Evolutionary conservation across 345 rosid species (phyloP), one percentile per base, ranked within the genome.

Genomic region (Kandelia obovata): DNA sequence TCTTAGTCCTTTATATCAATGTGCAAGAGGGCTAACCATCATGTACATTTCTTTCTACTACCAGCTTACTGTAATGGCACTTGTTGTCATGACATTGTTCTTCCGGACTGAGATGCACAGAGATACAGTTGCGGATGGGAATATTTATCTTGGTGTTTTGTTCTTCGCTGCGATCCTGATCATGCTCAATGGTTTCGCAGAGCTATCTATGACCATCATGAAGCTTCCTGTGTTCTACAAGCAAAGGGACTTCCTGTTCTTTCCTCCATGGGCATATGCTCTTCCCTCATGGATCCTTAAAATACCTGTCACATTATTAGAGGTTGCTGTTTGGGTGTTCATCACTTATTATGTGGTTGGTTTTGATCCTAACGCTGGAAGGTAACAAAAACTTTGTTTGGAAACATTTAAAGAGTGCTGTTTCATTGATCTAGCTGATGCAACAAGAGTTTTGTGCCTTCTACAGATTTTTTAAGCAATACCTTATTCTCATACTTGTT

Each of bases 211-310:
- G 92, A 86, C 93, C 56, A 83, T 93, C 55, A 82, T 77, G 53
- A 91, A 83, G 74, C 98, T 93, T 81, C 92, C 96, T 6, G 86
- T 90, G 66, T 92, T 92, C 64, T 92, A 83, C 88, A 92, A 90
- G 78, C 95, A 90, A 78, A 80, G 96, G 75, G 96, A 87, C 68
- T 82, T 83, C 16, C 80, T 75, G 37, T 92, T 90, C 84, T 90
- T 72, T 75, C 96, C 98, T 55, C 20, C 96, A 3, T 92, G 98
- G 98, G 83, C 86, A 4, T 90, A 84, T 75, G 81, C 93, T 73
- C 73, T 92, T 47, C 96, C 98, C 19, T 43, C 89, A 58, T 92
- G 98, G 96, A 84, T 92, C 63, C 85, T 88, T 47, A 87, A 88
- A 78, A 83, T 88, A 64, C 98, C 98, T 11, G 68, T 88, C 66